These are phyloP conservation scores for Starmerella floricola DNA, from an alignment of 805 yeast species.

Conservation along the genomic window DNA sequence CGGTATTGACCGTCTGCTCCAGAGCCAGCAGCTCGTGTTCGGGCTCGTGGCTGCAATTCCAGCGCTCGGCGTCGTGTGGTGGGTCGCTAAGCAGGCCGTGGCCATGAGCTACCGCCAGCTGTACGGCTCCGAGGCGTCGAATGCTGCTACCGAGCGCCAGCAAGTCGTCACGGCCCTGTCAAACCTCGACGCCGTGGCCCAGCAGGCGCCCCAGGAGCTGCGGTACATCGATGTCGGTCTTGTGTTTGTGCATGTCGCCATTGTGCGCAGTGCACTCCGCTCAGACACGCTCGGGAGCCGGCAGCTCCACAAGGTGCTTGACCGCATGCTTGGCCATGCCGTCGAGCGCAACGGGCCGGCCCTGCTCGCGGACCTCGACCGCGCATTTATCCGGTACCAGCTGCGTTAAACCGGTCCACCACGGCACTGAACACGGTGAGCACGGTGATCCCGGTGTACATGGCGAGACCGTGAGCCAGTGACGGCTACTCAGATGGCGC, in stretches of 20 bases:
- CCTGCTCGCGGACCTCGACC: conserved; percentile 11
- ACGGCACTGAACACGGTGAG: background rate
- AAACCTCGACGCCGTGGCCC: conserved; percentile 16
- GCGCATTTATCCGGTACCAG: conserved; percentile 12
- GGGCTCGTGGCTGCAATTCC: conserved; percentile 87
- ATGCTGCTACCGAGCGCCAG: conserved; percentile 3
- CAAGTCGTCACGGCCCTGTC: conserved; percentile 9
- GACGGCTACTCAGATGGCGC: too few relatives aligned
- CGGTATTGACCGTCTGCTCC: conserved; percentile 80
- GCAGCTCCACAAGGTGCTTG: conserved; percentile 8
- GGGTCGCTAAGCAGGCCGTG: conserved; percentile 1
- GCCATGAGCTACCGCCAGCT: background rate
- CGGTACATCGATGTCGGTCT: conserved; percentile 15
- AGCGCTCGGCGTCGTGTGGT: conserved; percentile 30
- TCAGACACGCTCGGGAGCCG: background rate
- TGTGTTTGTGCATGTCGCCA: conserved; percentile 14
- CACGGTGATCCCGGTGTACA: too few relatives aligned
- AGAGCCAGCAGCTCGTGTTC: conserved; percentile 88
- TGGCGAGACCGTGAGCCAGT: too few relatives aligned
- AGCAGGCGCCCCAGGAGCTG: conserved; percentile 5
- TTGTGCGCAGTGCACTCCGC: conserved; percentile 1
- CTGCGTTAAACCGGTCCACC: background rate
- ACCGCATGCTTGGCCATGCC: conserved; percentile 7
- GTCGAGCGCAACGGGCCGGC: conserved; percentile 5
- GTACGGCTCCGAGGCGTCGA: conserved; percentile 3